phyloP scores from a whole-genome alignment of 2,329 filamentous ascomycete species.

The Sclerotinia minor region DNA sequence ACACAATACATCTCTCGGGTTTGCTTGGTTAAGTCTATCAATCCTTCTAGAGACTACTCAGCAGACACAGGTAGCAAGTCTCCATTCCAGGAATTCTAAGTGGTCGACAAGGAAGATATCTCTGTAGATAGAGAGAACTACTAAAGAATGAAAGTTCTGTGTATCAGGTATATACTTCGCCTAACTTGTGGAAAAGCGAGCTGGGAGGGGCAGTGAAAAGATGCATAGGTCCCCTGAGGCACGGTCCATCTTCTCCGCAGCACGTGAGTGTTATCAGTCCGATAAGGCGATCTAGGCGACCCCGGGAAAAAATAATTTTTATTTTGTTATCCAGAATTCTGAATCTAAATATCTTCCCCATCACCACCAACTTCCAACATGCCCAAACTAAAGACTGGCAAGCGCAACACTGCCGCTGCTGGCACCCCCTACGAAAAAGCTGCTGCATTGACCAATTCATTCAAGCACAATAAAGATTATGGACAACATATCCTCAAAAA shows the following conservation, averaged over 20 bases:
- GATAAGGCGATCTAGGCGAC: conserved; percentile 5
- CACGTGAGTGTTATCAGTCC: conserved; percentile 14
- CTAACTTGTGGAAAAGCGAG: too few species aligned
- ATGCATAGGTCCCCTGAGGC: background rate
- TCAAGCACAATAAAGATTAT: conserved; percentile 75
- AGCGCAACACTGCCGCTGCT: conserved; percentile 40
- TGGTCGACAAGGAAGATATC: too few species aligned
- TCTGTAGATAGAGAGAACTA: too few species aligned
- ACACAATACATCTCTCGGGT: background rate
- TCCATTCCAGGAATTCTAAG: too few species aligned
- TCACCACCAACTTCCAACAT: conserved; percentile 29
- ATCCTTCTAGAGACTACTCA: too few species aligned
- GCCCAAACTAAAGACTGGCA: conserved; percentile 41
- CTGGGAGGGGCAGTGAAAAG: background rate
- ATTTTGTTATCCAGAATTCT: conserved; percentile 16
- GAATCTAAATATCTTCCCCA: background rate
- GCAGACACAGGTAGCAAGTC: too few species aligned
- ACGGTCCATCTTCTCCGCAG: background rate
- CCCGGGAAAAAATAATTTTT: conserved; percentile 7
- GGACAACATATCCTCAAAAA: conserved; percentile 87
- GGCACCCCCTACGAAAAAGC: conserved; percentile 40
- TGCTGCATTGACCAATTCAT: conserved; percentile 62
- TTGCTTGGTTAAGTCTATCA: too few species aligned
- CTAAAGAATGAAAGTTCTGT: too few species aligned
- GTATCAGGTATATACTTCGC: too few species aligned